phyloP scores from a whole-genome alignment of 208 protist species.

The Acanthamoeba sp. region DNA sequence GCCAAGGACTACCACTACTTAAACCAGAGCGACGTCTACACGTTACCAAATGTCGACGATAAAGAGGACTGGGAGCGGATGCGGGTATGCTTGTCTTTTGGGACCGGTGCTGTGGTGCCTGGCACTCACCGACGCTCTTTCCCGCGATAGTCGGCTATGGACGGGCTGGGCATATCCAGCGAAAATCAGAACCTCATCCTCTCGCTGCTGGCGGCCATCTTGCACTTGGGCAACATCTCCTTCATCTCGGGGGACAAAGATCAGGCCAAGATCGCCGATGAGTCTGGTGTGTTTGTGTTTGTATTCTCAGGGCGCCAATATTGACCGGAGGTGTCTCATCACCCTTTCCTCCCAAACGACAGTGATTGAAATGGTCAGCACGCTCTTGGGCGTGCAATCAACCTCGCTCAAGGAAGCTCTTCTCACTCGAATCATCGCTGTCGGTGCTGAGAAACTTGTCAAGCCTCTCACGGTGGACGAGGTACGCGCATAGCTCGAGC shows the following conservation, averaged over 20 bases:
- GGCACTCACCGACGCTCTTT: neutral
- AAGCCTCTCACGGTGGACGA: neutral
- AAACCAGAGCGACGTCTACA: conserved; percentile 85
- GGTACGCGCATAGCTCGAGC: neutral
- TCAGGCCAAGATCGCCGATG: neutral
- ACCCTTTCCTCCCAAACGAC: neutral
- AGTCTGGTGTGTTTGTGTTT: neutral
- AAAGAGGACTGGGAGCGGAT: conserved; percentile 83
- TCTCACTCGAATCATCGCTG: conserved; percentile 9
- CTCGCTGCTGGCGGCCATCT: conserved; percentile 78
- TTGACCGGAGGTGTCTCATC: no score
- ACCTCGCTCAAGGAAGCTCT: neutral
- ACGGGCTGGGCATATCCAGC: conserved; percentile 76
- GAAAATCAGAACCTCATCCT: conserved; percentile 77
- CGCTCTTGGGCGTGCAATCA: neutral
- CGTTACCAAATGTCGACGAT: conserved; percentile 92
- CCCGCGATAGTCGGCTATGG: conserved; percentile 53
- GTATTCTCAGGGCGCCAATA: neutral
- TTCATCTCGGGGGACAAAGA: conserved; percentile 26
- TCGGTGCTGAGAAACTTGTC: neutral
- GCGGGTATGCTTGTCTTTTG: no score
- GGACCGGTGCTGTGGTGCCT: no score
- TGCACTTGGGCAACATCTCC: conserved; percentile 85
- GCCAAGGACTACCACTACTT: conserved; percentile 90
- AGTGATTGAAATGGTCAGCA: neutral